Base-by-base conservation (phyloP, 768 basidiomycete genomes). In the Boletus speciosus region DNA sequence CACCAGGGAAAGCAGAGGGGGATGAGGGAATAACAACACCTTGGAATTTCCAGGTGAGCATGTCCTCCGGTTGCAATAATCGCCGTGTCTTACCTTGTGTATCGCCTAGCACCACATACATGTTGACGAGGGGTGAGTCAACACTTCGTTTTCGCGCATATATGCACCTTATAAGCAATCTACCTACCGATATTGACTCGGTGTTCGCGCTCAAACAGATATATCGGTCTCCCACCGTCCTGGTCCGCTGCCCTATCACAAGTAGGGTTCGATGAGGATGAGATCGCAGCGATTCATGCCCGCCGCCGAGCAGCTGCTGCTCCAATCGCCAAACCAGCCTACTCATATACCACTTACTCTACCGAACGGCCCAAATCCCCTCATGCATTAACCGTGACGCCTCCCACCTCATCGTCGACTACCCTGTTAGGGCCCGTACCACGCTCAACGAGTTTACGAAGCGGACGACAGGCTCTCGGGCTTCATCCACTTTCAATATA, bases 1-100 rank as follows among this genome's bases (percentile, higher is more conserved):
- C 29, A 3, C 19, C 45, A 41, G 51, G 7, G 3, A 52, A 27
- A 5, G 23, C 58, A 4, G 63, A 62, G 1, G 81, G 79, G 6
- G 86, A 89, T 58, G 80, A 83, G 16, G 78, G 76, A 25, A 86
- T 90, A 40, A 84, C 86, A 0, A 57, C 73, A 56, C 88, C 88
- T 5, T 89, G 83, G 81, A 88, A 88, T 66, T 88, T 90, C 56
- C 85, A 85, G 78, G 86, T 83, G 64, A 43, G 63, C 47, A 12
- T 23, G 2, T 49, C 54, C 57, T 29, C 57, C 12, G 14, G 44
- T 29, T 1, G 21, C 5, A 31, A 37, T 49, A 0, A 8, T 21
- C 43, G 3, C 40, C 15, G 8, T 10, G 9, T 48, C 58, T 56
- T 8, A 60, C 47, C 29, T 41, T 39, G 47, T 19, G 32, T 39